Percentiles rank a stretch among this genome's conserved stretches.
phyloP scores from a whole-genome alignment of 805 yeast species.

The Huiozyma naganishii region DNA sequence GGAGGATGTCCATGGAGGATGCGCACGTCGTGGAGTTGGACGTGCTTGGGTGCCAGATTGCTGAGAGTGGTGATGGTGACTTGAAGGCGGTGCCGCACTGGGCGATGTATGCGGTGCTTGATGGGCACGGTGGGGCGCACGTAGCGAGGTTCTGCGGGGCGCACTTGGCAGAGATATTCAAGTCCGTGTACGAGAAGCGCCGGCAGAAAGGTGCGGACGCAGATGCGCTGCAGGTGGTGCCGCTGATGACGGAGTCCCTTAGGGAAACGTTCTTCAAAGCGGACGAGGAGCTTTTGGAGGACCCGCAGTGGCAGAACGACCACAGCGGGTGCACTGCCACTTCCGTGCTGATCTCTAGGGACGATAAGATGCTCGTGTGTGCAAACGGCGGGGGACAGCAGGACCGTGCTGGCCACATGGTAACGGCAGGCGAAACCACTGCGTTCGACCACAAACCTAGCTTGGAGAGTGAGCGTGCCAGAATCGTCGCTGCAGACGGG shows the following conservation, averaged over 20 bases:
- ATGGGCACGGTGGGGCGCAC: constrained; percentile 93
- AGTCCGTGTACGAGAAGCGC: constrained; percentile 33
- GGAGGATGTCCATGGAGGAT: constrained; percentile 97
- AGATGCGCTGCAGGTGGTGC: constrained; percentile 7
- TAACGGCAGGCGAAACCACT: constrained; percentile 72
- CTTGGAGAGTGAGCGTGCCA: constrained; percentile 80
- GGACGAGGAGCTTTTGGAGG: constrained; percentile 69
- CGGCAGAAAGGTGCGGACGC: neutral
- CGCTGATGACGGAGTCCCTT: constrained; percentile 38
- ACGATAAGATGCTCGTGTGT: constrained; percentile 41
- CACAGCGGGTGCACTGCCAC: constrained; percentile 97
- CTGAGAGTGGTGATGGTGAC: constrained; percentile 15
- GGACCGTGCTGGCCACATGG: constrained; percentile 70
- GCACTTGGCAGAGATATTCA: constrained; percentile 56
- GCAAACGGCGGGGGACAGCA: constrained; percentile 96
- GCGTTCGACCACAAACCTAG: constrained; percentile 84
- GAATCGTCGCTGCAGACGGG: constrained; percentile 97
- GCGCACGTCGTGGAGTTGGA: constrained; percentile 54
- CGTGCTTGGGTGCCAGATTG: neutral
- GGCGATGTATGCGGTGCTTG: constrained; percentile 88
- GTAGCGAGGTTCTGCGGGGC: constrained; percentile 85
- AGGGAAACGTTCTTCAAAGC: constrained; percentile 67
- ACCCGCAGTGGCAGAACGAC: constrained; percentile 57
- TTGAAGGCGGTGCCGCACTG: constrained; percentile 31
- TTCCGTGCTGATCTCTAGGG: constrained; percentile 57